Percentiles rank a stretch among this genome's conserved stretches.
These are phyloP conservation scores for Podospora appendiculata DNA, from an alignment of 495 filamentous ascomycete species.

Conservation along the genomic window DNA sequence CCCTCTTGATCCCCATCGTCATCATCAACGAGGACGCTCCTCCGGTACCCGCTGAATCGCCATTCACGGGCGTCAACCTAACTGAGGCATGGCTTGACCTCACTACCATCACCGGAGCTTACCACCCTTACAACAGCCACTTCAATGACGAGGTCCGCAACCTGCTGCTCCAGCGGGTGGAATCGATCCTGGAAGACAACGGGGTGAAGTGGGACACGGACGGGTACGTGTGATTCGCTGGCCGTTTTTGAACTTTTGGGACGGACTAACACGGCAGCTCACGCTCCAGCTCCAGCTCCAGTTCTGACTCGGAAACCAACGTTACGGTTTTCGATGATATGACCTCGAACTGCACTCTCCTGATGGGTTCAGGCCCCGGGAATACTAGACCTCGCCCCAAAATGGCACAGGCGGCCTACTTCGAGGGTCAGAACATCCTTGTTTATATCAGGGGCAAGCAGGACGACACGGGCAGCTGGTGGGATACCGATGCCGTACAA, in stretches of 20 bases:
- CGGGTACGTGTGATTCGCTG: conserved; percentile 13
- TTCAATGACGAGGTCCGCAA: conserved; percentile 72
- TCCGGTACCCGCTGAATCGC: conserved; percentile 44
- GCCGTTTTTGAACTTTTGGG: neutral
- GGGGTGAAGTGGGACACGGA: conserved; percentile 26
- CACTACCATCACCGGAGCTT: conserved; percentile 60
- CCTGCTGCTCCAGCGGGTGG: conserved; percentile 67
- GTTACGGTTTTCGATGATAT: conserved; percentile 73
- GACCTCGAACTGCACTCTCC: conserved; percentile 64
- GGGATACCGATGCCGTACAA: conserved; percentile 36
- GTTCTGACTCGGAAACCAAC: conserved; percentile 8
- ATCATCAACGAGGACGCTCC: conserved; percentile 71
- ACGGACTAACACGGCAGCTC: neutral
- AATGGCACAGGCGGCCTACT: conserved; percentile 53
- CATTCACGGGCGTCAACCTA: conserved; percentile 50
- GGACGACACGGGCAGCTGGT: conserved; percentile 61
- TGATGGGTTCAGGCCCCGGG: conserved; percentile 13
- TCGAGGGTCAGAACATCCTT: conserved; percentile 88
- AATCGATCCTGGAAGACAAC: conserved; percentile 57
- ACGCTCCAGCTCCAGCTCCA: neutral
- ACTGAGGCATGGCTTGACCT: conserved; percentile 85
- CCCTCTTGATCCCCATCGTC: conserved; percentile 60
- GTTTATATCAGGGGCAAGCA: conserved; percentile 81
- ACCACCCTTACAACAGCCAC: conserved; percentile 82
- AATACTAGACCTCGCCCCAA: conserved; percentile 12